These are phyloP conservation scores for Backusella westeae DNA, from an alignment of 192 early-diverging fungal species.

Conservation along the genomic window DNA sequence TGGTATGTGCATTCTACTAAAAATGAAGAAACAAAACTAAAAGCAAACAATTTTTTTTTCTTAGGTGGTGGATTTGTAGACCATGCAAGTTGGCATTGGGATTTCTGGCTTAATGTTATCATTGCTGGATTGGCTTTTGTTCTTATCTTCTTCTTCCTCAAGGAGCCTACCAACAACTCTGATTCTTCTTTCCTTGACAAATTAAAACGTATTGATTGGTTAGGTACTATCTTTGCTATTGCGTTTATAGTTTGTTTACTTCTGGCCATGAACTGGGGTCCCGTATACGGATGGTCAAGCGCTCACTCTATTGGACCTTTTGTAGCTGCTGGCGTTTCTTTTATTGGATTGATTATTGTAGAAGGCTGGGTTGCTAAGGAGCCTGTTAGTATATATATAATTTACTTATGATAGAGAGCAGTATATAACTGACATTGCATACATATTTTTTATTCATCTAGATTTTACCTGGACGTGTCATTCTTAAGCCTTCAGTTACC, in stretches of 20 bases:
- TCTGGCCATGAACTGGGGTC: conserved; percentile 62
- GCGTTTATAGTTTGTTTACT: conserved; percentile 51
- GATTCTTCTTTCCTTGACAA: conserved; percentile 43
- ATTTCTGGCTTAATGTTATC: conserved; percentile 50
- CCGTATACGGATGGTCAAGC: conserved; percentile 56
- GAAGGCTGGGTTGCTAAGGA: conserved; percentile 57
- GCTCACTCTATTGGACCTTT: conserved; percentile 55
- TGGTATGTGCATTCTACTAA: neutral
- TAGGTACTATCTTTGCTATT: conserved; percentile 54
- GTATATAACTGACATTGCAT: neutral
- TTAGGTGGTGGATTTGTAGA: conserved; percentile 70
- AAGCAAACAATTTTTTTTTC: neutral
- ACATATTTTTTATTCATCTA: conserved; percentile 7
- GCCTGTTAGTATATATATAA: conserved; percentile 41
- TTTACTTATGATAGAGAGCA: neutral
- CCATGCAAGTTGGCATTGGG: conserved; percentile 67
- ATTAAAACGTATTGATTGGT: conserved; percentile 57
- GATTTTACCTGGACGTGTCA: conserved; percentile 28
- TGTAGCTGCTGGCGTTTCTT: conserved; percentile 33
- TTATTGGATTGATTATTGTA: conserved; percentile 41
- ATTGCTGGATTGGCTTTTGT: conserved; percentile 4
- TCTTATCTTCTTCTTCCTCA: conserved; percentile 42
- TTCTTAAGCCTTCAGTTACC: conserved; percentile 44
- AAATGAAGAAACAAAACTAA: neutral
- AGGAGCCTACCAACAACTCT: conserved; percentile 39